Conservation (phyloP, 2,329 filamentous ascomycete species). For the Neocatenulostroma microsporum region DNA sequence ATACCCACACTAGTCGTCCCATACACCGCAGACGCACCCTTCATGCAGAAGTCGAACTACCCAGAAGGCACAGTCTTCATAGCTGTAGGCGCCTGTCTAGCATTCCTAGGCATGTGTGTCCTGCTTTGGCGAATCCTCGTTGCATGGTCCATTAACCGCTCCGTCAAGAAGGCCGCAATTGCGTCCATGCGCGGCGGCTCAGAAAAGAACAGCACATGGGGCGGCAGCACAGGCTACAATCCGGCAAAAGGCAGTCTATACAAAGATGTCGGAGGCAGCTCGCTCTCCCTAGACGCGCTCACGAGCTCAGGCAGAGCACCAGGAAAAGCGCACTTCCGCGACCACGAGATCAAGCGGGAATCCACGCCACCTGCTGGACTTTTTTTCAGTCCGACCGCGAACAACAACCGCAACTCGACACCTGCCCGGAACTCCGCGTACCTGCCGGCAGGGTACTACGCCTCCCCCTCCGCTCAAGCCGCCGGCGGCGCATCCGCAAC, state of each 20-base stretch:
- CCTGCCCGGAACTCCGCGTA: slow-evolving; percentile 76
- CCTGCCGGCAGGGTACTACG: slow-evolving; percentile 86
- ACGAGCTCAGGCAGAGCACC: slow-evolving; percentile 29
- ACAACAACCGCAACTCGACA: too few species aligned
- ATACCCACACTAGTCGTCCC: slow-evolving; percentile 69
- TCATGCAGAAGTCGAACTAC: slow-evolving; percentile 76
- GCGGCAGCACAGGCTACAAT: slow-evolving; percentile 21
- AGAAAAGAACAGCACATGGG: slow-evolving; percentile 28
- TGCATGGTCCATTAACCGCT: slow-evolving; percentile 84
- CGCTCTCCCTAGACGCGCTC: slow-evolving; percentile 50
- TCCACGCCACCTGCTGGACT: slow-evolving; percentile 59
- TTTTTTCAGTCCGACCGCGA: slow-evolving; percentile 91
- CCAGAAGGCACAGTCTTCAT: slow-evolving; percentile 97
- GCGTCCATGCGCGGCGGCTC: slow-evolving; percentile 50
- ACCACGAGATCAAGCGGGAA: slow-evolving; percentile 22
- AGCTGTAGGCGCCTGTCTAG: slow-evolving; percentile 79
- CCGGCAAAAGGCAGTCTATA: slow-evolving; percentile 36
- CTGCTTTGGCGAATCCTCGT: slow-evolving; percentile 82
- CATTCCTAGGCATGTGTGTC: slow-evolving; percentile 71
- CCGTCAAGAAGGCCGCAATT: slow-evolving; percentile 76
- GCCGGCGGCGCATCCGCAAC: slow-evolving; percentile 35
- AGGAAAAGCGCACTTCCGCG: slow-evolving; percentile 21
- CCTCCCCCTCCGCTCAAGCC: slow-evolving; percentile 53
- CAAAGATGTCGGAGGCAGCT: slow-evolving; percentile 44
- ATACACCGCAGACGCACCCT: slow-evolving; percentile 75